These are phyloP conservation scores for Zygosaccharomyces pseudobailii DNA, from an alignment of 1,139 yeast genomes.

Conservation along the genomic window DNA sequence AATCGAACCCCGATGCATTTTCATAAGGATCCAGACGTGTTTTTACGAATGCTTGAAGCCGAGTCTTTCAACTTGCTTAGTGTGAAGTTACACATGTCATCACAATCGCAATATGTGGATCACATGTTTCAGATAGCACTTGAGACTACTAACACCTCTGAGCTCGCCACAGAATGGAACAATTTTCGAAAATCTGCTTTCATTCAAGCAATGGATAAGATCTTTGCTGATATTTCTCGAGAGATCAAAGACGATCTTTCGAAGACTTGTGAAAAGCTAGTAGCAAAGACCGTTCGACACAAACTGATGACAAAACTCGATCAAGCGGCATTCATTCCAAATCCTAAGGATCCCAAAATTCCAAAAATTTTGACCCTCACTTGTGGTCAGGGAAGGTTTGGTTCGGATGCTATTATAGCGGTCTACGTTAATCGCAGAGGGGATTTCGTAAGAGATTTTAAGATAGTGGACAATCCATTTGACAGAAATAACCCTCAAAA, in stretches of 20 bases:
- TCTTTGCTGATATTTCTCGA: conserved; percentile 62
- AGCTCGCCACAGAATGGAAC: conserved; percentile 79
- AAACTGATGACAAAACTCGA: conserved; percentile 67
- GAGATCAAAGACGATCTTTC: conserved; percentile 82
- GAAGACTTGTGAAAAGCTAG: conserved; percentile 66
- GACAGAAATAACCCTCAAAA: conserved; percentile 41
- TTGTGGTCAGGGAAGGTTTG: conserved; percentile 78
- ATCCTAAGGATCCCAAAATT: conserved; percentile 72
- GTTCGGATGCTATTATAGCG: conserved; percentile 82
- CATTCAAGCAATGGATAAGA: conserved; percentile 59
- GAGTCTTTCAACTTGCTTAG: conserved; percentile 59
- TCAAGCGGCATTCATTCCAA: conserved; percentile 90
- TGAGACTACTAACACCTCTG: conserved; percentile 81
- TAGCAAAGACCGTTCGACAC: conserved; percentile 66
- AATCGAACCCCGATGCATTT: conserved; percentile 75
- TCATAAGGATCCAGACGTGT: conserved; percentile 68
- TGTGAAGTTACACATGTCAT: conserved; percentile 43
- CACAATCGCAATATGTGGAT: conserved; percentile 42
- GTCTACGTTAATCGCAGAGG: conserved; percentile 77
- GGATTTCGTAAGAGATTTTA: conserved; percentile 67
- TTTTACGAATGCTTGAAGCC: conserved; percentile 87
- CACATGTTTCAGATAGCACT: conserved; percentile 54
- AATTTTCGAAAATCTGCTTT: conserved; percentile 64
- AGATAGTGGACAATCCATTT: conserved; percentile 68
- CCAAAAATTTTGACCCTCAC: conserved; percentile 82